A percentile compares a stretch with the other conserved stretches of the same genome.
These are phyloP conservation scores for Oldenlandia corymbosa DNA, from an alignment of 257 asterid species.

Conservation along the genomic window DNA sequence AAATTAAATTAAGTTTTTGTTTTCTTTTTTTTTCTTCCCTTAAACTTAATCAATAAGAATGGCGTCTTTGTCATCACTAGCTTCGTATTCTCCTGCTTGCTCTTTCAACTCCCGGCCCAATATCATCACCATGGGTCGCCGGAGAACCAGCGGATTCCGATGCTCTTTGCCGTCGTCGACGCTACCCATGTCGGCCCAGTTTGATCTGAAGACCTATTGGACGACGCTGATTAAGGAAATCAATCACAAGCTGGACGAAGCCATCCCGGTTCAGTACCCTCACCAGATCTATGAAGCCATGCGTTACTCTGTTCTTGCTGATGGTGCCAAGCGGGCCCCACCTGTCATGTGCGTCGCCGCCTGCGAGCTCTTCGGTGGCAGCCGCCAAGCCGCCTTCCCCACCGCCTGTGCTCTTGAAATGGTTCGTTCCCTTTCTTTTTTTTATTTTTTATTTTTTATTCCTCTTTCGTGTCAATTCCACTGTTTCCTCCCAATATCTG, in stretches of 20 bases:
- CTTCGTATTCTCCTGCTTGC: no score
- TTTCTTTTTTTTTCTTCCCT: no score
- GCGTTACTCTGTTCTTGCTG: conserved; percentile 85
- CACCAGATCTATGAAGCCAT: conserved; percentile 90
- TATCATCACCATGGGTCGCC: no score
- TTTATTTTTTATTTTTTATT: not conserved
- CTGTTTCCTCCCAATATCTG: no score
- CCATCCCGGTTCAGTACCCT: conserved; percentile 74
- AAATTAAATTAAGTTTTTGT: no score
- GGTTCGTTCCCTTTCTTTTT: conserved; percentile 30
- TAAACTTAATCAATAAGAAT: no score
- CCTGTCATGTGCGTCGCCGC: conserved; percentile 95
- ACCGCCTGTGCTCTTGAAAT: conserved; percentile 98
- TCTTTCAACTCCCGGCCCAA: no score
- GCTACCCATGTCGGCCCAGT: conserved; percentile 25
- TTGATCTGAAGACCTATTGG: conserved; percentile 86
- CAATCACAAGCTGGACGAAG: conserved; percentile 78
- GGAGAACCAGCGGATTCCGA: no score
- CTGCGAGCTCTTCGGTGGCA: conserved; percentile 85
- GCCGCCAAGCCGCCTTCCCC: conserved; percentile 86
- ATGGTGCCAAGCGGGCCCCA: conserved; percentile 91
- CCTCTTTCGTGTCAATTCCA: no score
- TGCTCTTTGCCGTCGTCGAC: no score
- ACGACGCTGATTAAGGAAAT: conserved; percentile 65
- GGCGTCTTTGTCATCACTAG: no score